Percentiles rank a stretch among this genome's conserved stretches.
Conservation (phyloP, 225 moss, liverwort and hornwort species). For the Pseudisothecium myosuroides region DNA sequence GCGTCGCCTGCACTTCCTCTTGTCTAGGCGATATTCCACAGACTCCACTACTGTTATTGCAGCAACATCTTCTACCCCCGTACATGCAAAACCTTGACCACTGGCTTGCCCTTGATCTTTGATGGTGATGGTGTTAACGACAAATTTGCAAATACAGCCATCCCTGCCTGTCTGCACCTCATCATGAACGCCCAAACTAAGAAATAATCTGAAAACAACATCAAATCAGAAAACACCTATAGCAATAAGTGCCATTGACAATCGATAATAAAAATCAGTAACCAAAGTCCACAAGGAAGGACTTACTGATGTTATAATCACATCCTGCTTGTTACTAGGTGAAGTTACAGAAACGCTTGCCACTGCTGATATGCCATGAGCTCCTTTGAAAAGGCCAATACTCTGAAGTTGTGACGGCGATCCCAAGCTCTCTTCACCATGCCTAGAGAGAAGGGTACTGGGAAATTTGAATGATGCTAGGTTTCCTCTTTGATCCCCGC, state of each 20-base stretch:
- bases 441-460: not conserved
- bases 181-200: not conserved
- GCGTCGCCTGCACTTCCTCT: constrained; percentile 31
- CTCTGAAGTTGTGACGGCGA: constrained; percentile 24
- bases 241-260: not conserved
- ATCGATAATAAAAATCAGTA: not conserved
- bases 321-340: constrained; percentile 12
- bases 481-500: constrained; percentile 88
- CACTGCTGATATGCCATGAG: constrained; percentile 92
- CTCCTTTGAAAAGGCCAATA: constrained; percentile 68
- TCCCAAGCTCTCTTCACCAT: constrained; percentile 3
- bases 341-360: constrained; percentile 46
- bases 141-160: constrained; percentile 88
- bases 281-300: not conserved
- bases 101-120: not conserved
- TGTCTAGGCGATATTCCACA: constrained; percentile 21
- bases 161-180: constrained; percentile 88
- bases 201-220: not conserved
- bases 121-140: constrained; percentile 6
- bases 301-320: constrained; percentile 60
- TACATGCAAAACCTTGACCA: constrained; percentile 39
- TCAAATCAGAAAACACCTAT: not conserved
- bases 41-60: constrained; percentile 72
- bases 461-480: constrained; percentile 56
- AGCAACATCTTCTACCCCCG: constrained; percentile 73